A percentile compares a stretch with the other conserved stretches of the same genome.
Conservation (phyloP, 176 grass and related monocot species). For the Aegilops longissima region DNA sequence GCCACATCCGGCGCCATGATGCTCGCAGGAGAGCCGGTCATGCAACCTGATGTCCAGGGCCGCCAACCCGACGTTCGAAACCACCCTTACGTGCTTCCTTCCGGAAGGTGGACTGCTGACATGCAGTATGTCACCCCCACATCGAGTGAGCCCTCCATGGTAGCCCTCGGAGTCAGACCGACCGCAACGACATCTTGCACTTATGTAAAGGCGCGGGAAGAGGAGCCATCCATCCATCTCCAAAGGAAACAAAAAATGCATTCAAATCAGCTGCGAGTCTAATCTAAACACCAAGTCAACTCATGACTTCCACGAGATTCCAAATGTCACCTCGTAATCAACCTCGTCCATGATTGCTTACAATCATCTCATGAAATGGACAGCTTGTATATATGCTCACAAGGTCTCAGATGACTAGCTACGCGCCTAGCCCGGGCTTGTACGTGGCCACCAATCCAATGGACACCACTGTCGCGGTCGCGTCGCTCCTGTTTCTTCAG, state of each 20-base stretch:
- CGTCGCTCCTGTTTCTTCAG: background rate
- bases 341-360: background rate
- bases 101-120: too few relatives aligned
- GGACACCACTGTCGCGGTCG: background rate
- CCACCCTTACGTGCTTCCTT: too few relatives aligned
- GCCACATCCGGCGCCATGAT: too few relatives aligned
- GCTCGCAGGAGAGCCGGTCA: too few relatives aligned
- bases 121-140: too few relatives aligned
- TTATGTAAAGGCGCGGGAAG: too few relatives aligned
- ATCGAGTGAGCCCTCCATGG: too few relatives aligned
- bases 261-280: background rate
- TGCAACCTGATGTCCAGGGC: too few relatives aligned
- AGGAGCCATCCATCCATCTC: background rate
- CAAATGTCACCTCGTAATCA: background rate
- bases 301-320: background rate
- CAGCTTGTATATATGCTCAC: background rate
- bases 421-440: background rate
- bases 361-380: background rate
- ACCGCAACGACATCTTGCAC: too few relatives aligned
- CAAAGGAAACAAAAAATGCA: background rate
- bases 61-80: too few relatives aligned
- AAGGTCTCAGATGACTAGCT: background rate
- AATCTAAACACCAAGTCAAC: background rate
- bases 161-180: too few relatives aligned
- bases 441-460: background rate